Base-by-base conservation (phyloP, 352 stramenopile genomes). In the Ophiocytium majus region DNA sequence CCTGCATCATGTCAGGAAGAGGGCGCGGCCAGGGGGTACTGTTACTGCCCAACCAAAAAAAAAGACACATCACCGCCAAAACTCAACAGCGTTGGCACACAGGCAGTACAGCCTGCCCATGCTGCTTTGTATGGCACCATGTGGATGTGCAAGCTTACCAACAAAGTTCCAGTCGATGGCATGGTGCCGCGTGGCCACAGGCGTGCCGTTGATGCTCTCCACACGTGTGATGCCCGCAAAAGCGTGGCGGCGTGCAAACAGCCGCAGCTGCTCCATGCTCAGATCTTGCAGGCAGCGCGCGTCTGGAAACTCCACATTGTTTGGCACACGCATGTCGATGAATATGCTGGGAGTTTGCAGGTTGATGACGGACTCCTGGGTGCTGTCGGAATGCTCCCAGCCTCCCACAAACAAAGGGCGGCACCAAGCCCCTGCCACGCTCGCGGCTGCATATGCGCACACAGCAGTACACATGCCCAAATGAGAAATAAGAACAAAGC, bases 111-210 rank as follows among this genome's bases (percentile, higher is more conserved):
- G n/a, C n/a, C n/a, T n/a, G n/a, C n/a, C n/a, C n/a, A n/a, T n/a
- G n/a, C n/a, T n/a, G n/a, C n/a, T n/a, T n/a, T n/a, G n/a, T n/a
- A n/a, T n/a, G n/a, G n/a, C n/a, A n/a, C n/a, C n/a, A n/a, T n/a
- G n/a, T n/a, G n/a, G n/a, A n/a, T n/a, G n/a, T n/a, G n/a, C n/a
- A n/a, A n/a, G 43, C 43, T 57, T 14, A 78, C 66, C 66, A 14
- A 87, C 83, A 35, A 83, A 87, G 76, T 87, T 87, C 83, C 83
- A 87, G 50, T 87, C 83, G 19, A 87, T 75, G 35, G 66, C 64
- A 71, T 87, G 83, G 14, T 87, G 83, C 5, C 83, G 79, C 63
- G 83, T 87, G 23, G 83, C 83, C 74, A 87, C 83, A 9, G 23
- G 57, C 35, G 79, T 33, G 19, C n/a, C 79, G 35, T 0, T 10